phyloP scores from a whole-genome alignment of 2,329 filamentous ascomycete species.

The Bretziella fagacearum region DNA sequence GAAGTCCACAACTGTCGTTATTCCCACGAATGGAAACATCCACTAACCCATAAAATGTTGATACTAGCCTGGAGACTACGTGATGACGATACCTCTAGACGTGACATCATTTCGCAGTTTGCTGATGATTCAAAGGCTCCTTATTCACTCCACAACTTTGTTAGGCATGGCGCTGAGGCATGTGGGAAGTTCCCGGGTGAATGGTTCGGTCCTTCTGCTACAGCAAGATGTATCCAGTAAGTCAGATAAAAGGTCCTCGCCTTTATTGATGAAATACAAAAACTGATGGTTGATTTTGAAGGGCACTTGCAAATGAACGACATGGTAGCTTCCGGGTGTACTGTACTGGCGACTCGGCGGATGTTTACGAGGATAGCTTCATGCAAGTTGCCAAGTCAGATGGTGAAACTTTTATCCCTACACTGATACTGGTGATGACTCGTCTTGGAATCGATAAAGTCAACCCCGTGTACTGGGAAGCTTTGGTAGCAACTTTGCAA shows the following conservation, averaged over 20 bases:
- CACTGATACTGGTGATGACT: constrained; percentile 74
- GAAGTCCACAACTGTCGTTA: background rate
- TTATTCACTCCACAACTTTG: constrained; percentile 91
- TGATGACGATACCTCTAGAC: constrained; percentile 41
- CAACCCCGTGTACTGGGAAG: constrained; percentile 87
- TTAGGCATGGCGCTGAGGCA: constrained; percentile 65
- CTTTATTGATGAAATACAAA: too few species aligned
- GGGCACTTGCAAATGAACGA: constrained; percentile 55
- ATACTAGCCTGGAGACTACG: constrained; percentile 56
- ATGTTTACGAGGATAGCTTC: constrained; percentile 85
- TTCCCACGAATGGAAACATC: background rate
- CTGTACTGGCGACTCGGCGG: constrained; percentile 72
- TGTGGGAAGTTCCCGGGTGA: constrained; percentile 93
- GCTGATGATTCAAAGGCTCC: constrained; percentile 73
- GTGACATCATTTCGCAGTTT: constrained; percentile 59
- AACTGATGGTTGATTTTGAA: constrained; percentile 24
- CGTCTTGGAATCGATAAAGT: constrained; percentile 86
- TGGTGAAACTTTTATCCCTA: constrained; percentile 56
- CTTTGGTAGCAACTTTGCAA: constrained; percentile 68
- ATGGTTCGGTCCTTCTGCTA: constrained; percentile 98
- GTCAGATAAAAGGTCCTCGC: too few species aligned
- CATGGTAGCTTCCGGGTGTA: constrained; percentile 60
- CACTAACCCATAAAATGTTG: background rate
- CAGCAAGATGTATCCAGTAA: constrained; percentile 83
- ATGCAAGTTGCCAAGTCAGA: constrained; percentile 56